Base-by-base conservation (phyloP, 139 green algal genomes). In the Limnomonas spitsbergensis region DNA sequence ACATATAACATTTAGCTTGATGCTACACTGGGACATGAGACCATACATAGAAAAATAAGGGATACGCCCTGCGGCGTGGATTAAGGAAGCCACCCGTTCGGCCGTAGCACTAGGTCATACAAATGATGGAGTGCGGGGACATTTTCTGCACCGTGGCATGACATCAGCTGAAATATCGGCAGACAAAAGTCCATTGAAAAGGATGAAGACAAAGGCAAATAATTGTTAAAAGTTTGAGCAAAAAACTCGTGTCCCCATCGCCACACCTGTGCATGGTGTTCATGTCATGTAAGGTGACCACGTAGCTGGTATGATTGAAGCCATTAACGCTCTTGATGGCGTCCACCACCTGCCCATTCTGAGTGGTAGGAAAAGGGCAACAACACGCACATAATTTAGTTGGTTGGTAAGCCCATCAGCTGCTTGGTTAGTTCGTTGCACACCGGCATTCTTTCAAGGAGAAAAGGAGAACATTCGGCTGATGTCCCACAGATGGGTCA, bases 241-340 rank as follows among this genome's bases (percentile, higher is more conserved):
- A n/a, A n/a, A n/a, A n/a, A n/a, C n/a, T n/a, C n/a, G n/a, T n/a
- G n/a, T n/a, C n/a, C n/a, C n/a, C n/a, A n/a, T n/a, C n/a, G n/a
- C 68, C 9, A 35, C 68, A 47, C 68, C 35, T 7, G 29, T 74
- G 68, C 36, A 47, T n/a, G 24, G 68, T 53, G 35, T 53, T 3
- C 7, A 4, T 26, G 29, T 74, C 20, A 4, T 53, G 6, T 9
- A 74, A 32, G 7, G 68, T 74, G 35, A 74, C 68, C 4, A 74
- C 20, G 36, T 74, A 47, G 36, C 36, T 74, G 20, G 27, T 29
- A 32, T 74, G 68, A 47, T 32, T 32, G 42, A 74, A 74, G 35
- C 4, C 14, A 32, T 74, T 74, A 32, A 7, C 6, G 36, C 68
- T n/a, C 68, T 74, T 74, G 24, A 29, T 32, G 26, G 68, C 68